Evolutionary conservation across 306 rosid species (phyloP), one percentile per base, ranked within the genome.

Genomic region (Rosa chinensis): DNA sequence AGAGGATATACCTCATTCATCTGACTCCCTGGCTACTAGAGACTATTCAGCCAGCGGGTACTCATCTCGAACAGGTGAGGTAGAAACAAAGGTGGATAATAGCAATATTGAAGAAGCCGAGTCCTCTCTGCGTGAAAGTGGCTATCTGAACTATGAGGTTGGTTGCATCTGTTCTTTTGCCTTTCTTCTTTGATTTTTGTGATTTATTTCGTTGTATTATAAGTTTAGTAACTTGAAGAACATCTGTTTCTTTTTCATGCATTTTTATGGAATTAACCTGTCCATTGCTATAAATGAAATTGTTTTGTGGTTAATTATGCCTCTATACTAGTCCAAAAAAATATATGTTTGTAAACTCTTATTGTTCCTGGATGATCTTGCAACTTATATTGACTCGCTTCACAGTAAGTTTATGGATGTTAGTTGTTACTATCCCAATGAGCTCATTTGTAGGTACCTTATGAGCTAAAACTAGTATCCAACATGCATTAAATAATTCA

Each of bases 41-140:
- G 98, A 94, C 78, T 94, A 94, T 80, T 94, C 98, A 45, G 97
- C 97, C 8, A 92, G 98, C 82, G 96, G 92, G 48, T 87, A 78
- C 83, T 94, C 97, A 4, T 89, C 96, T 8, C 87, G 88, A n/a
- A 80, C 98, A 10, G 94, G 92, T 11, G 97, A 94, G 79, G 73
- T 39, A 8, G 98, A 92, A 16, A 39, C 86, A n/a, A 92, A 88
- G 85, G 58, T 87, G 50, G 93, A 94, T 62, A 90, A 88, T 78
- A 86, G 86, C 86, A 94, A 92, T 83, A 92, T 94, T 82, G 98
- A 92, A 87, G 98, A 94, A 84, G 98, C 97, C 10, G 98, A 92
- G 62, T 88, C 91, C 0, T 90, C 98, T 82, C 93, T 94, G 69
- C 97, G 98, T 42, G 97, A 92, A 85, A 92, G 97, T 73, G 98